These are phyloP conservation scores for Amauroascus niger DNA, from an alignment of 2,329 filamentous ascomycete species.

Conservation along the genomic window DNA sequence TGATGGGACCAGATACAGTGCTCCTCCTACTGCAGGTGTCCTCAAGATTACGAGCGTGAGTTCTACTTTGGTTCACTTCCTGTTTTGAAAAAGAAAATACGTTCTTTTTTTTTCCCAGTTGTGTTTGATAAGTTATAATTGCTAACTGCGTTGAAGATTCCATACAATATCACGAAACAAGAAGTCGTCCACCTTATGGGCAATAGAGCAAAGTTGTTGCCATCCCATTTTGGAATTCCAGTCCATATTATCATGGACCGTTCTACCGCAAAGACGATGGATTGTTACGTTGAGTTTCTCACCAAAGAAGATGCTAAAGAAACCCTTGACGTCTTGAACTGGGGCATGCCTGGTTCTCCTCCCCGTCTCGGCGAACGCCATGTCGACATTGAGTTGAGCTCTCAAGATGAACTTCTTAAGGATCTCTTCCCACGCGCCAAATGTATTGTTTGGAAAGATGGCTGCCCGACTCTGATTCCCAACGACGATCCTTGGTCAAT, in stretches of 20 bases:
- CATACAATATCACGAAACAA: constrained; percentile 41
- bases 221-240: constrained; percentile 33
- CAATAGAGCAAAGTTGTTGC: constrained; percentile 34
- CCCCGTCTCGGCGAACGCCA: constrained; percentile 42
- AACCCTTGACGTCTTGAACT: constrained; percentile 31
- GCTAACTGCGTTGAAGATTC: constrained; percentile 34
- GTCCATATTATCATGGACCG: constrained; percentile 52
- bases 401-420: constrained; percentile 42
- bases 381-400: constrained; percentile 39
- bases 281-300: constrained; percentile 43
- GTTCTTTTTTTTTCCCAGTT: too few species aligned
- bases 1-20: constrained; percentile 18
- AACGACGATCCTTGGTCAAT: constrained; percentile 38
- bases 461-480: constrained; percentile 26
- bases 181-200: constrained; percentile 43
- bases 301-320: constrained; percentile 31
- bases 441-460: constrained; percentile 39
- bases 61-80: neutral
- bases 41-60: constrained; percentile 33
- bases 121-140: neutral
- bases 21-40: constrained; percentile 24
- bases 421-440: constrained; percentile 45
- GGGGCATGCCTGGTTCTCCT: constrained; percentile 28
- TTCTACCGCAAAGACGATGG: constrained; percentile 48
- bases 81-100: neutral